Conservation (phyloP, 202 grass and related monocot genomes). For the Panicum virgatum region DNA sequence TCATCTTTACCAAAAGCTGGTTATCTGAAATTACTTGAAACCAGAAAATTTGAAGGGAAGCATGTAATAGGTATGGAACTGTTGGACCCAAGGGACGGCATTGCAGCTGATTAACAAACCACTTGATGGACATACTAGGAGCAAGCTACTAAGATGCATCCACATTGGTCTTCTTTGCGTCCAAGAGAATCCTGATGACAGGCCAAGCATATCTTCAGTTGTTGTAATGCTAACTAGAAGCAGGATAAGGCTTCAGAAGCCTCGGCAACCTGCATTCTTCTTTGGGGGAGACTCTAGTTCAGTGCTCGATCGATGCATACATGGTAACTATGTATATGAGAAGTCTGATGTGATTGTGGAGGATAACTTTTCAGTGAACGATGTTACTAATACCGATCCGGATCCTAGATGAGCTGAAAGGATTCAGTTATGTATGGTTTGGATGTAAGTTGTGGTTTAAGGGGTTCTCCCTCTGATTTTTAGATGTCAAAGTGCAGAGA, state of each 20-base stretch:
- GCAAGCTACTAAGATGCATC: conserved; percentile 27
- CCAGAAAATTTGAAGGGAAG: neutral
- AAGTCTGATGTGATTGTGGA: neutral
- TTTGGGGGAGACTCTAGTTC: conserved; percentile 13
- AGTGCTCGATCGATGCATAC: neutral
- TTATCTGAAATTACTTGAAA: neutral
- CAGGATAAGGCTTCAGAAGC: neutral
- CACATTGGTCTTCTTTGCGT: conserved; percentile 54
- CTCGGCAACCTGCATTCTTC: conserved; percentile 29
- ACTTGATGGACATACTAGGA: conserved; percentile 5
- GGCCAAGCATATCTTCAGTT: conserved; percentile 52
- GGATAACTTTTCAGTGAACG: conserved; percentile 22
- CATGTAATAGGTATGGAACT: conserved; percentile 42
- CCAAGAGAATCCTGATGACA: conserved; percentile 35
- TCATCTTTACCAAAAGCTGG: neutral
- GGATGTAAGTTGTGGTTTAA: too few relatives aligned
- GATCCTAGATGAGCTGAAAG: conserved; percentile 16
- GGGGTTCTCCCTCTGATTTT: too few relatives aligned
- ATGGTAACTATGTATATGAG: neutral
- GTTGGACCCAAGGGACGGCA: conserved; percentile 35
- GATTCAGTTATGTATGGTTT: too few relatives aligned
- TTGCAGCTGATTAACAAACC: conserved; percentile 25
- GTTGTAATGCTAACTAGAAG: conserved; percentile 34
- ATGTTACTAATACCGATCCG: conserved; percentile 10
- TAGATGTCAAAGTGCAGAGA: too few relatives aligned